Percentiles rank a stretch among this genome's conserved stretches.
These are phyloP conservation scores for Hygrocybe punicea DNA, from an alignment of 768 basidiomycete genomes.

Conservation along the genomic window DNA sequence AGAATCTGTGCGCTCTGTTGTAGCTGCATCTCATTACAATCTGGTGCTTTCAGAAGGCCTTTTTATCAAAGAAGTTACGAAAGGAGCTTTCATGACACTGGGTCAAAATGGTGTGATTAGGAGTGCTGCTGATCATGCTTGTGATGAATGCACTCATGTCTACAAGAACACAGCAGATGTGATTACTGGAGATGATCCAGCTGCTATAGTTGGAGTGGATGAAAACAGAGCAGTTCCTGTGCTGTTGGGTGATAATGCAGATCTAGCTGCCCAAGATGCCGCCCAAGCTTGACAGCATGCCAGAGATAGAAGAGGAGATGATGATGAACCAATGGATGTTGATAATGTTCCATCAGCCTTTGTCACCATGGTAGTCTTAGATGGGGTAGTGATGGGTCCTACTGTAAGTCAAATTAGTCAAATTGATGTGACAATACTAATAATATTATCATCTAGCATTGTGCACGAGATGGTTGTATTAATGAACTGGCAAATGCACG, in stretches of 20 bases:
- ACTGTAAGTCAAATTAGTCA: neutral
- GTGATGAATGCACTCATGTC: conserved; percentile 10
- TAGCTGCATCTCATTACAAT: neutral
- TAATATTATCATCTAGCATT: conserved; percentile 1
- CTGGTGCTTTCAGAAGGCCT: conserved; percentile 6
- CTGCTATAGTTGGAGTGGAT: neutral
- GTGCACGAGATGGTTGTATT: conserved; percentile 11
- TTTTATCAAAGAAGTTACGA: conserved; percentile 5
- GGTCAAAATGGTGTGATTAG: conserved; percentile 9
- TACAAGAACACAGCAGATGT: conserved; percentile 7
- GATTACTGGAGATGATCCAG: conserved; percentile 2
- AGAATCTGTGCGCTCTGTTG: conserved; percentile 17
- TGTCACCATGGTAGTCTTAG: conserved; percentile 11
- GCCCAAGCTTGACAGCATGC: neutral
- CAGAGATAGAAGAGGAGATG: neutral
- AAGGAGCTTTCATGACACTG: conserved; percentile 1
- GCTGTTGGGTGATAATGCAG: neutral
- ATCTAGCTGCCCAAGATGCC: neutral
- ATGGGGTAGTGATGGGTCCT: conserved; percentile 15
- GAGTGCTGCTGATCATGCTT: conserved; percentile 5
- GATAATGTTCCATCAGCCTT: neutral
- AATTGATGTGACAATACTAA: neutral
- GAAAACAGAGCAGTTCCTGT: conserved; percentile 5
- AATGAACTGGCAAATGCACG: conserved; percentile 1
- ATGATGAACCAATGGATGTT: neutral